phyloP scores from a whole-genome alignment of 1,284 basidiomycete genomes.

The Ganoderma leucocontextum region DNA sequence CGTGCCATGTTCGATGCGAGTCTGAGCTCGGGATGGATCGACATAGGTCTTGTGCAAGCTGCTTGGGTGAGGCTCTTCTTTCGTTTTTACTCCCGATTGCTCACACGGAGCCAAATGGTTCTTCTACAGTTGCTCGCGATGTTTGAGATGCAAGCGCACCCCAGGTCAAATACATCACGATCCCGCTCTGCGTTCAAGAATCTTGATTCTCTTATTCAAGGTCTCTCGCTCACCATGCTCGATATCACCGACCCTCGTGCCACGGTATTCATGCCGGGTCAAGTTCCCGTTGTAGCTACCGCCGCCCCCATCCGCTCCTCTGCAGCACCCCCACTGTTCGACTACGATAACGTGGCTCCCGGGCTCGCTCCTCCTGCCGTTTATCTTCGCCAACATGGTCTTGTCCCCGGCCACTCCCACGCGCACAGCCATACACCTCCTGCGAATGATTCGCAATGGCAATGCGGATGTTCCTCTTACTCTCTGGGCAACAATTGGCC shows the following conservation, averaged over 20 bases:
- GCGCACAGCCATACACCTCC: background rate
- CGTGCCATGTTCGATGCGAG: slow-evolving; percentile 75
- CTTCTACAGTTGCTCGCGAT: slow-evolving; percentile 63
- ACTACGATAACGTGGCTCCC: background rate
- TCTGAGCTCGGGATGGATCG: slow-evolving; percentile 71
- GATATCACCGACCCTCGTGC: slow-evolving; percentile 50
- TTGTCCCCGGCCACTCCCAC: slow-evolving; percentile 13
- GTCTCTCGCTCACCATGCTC: slow-evolving; percentile 59
- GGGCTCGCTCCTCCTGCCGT: background rate
- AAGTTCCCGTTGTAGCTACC: slow-evolving; percentile 38
- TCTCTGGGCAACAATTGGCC: slow-evolving; percentile 62
- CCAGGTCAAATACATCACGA: slow-evolving; percentile 58
- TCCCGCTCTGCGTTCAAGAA: slow-evolving; percentile 62
- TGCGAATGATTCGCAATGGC: slow-evolving; percentile 5
- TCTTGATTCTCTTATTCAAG: slow-evolving; percentile 72
- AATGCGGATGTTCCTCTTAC: slow-evolving; percentile 61
- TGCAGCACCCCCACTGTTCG: background rate
- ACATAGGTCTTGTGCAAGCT: slow-evolving; percentile 73
- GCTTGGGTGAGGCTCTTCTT: slow-evolving; percentile 62
- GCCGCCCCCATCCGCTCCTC: background rate
- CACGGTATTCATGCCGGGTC: slow-evolving; percentile 50
- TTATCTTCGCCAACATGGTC: background rate
- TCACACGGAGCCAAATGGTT: background rate
- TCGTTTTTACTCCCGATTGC: background rate
- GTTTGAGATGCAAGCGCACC: slow-evolving; percentile 77